These are phyloP conservation scores for Pythium phragmitis DNA, from an alignment of 352 stramenopile species.

Conservation along the genomic window DNA sequence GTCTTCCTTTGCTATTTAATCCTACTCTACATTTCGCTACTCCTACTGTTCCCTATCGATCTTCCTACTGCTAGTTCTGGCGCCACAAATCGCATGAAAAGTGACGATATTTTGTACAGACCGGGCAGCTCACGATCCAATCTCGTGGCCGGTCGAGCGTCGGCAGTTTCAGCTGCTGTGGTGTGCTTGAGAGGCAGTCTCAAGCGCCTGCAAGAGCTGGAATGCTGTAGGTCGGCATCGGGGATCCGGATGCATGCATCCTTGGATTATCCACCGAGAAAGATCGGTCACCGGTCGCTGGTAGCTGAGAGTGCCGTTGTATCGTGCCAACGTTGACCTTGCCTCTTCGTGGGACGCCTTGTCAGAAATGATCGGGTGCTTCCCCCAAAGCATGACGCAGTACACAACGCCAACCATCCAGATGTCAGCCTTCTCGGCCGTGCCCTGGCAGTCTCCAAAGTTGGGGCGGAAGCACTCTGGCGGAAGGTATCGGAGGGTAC, in stretches of 20 bases:
- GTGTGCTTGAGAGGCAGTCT: slow-evolving; percentile 29
- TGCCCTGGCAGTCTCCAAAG: slow-evolving; percentile 54
- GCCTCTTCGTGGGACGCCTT: slow-evolving; percentile 58
- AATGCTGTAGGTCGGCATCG: slow-evolving; percentile 55
- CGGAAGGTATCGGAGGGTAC: slow-evolving; percentile 72
- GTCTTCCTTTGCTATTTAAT: slow-evolving; percentile 12
- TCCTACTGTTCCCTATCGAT: slow-evolving; percentile 19
- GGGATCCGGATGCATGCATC: slow-evolving; percentile 65
- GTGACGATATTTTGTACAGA: slow-evolving; percentile 41
- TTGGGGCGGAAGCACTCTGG: slow-evolving; percentile 71
- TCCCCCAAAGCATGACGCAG: slow-evolving; percentile 74
- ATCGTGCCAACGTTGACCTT: slow-evolving; percentile 26
- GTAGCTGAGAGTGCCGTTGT: slow-evolving; percentile 41
- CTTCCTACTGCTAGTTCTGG: slow-evolving; percentile 7
- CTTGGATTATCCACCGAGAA: slow-evolving; percentile 66
- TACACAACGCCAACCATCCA: slow-evolving; percentile 84
- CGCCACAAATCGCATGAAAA: slow-evolving; percentile 10
- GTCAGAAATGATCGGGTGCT: slow-evolving; percentile 67
- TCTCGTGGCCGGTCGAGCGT: neutral
- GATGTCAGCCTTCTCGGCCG: slow-evolving; percentile 77
- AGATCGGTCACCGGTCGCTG: slow-evolving; percentile 45
- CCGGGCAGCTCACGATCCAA: neutral
- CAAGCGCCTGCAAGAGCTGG: slow-evolving; percentile 60
- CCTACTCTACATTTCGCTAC: slow-evolving; percentile 31
- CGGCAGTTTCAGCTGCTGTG: slow-evolving; percentile 1